phyloP scores from a whole-genome alignment of 164 flowering plant genomes.

The Vitis vinifera region ASM3070453v1 NC_081817.1:17232501-17233000 shows the following conservation, averaged over 20 bases:
- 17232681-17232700: constrained; percentile 6
- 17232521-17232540: too few species aligned
- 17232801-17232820: neutral
- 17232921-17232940: too few species aligned
- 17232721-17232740: constrained; percentile 9
- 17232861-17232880: neutral
- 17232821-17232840: neutral
- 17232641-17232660: constrained; percentile 22
- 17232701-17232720: constrained; percentile 17
- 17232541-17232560: neutral
- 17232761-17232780: constrained; percentile 15
- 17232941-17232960: too few species aligned
- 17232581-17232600: constrained; percentile 26
- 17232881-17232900: too few species aligned
- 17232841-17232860: neutral
- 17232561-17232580: constrained; percentile 26
- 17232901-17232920: too few species aligned
- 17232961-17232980: too few species aligned
- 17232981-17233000: too few species aligned
- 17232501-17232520: too few species aligned
- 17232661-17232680: constrained; percentile 16
- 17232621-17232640: constrained; percentile 10
- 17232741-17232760: constrained; percentile 48
- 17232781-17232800: neutral
- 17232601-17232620: constrained; percentile 40